phyloP scores from a whole-genome alignment of 805 yeast genomes.

The Candida pseudoglaebosa region DNA sequence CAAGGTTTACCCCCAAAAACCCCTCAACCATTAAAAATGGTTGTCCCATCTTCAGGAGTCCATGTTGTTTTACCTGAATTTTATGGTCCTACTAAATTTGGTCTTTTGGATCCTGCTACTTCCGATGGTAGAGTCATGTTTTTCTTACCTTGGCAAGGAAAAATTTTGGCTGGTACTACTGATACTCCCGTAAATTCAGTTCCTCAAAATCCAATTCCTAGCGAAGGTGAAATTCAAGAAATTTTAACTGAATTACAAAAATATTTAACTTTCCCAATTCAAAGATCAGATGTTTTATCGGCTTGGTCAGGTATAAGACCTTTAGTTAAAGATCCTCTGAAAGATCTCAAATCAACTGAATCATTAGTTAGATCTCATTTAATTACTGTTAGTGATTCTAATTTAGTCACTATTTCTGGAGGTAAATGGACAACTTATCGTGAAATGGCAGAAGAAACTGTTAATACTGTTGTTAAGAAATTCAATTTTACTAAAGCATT shows the following conservation, averaged over 20 bases:
- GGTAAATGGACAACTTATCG: slow-evolving; percentile 99
- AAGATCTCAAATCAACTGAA: slow-evolving; percentile 58
- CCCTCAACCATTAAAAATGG: slow-evolving; percentile 63
- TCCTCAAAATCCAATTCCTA: slow-evolving; percentile 75
- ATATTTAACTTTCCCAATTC: slow-evolving; percentile 83
- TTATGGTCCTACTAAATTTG: slow-evolving; percentile 84
- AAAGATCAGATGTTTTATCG: slow-evolving; percentile 84
- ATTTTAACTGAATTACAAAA: slow-evolving; percentile 84
- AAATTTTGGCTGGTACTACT: slow-evolving; percentile 94
- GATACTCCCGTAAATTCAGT: slow-evolving; percentile 77
- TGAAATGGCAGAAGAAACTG: slow-evolving; percentile 95
- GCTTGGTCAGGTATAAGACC: slow-evolving; percentile 99
- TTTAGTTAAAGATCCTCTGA: slow-evolving; percentile 75
- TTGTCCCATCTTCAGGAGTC: slow-evolving; percentile 92
- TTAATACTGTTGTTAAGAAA: slow-evolving; percentile 60
- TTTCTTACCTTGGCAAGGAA: slow-evolving; percentile 97
- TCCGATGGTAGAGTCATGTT: slow-evolving; percentile 95
- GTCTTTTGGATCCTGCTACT: slow-evolving; percentile 87
- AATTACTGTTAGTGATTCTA: slow-evolving; percentile 65
- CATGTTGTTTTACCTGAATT: slow-evolving; percentile 89
- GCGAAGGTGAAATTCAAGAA: slow-evolving; percentile 85
- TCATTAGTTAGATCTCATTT: slow-evolving; percentile 89
- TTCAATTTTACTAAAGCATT: slow-evolving; percentile 33
- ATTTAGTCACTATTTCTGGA: slow-evolving; percentile 86
- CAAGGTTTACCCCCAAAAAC: slow-evolving; percentile 58